Evolutionary conservation across 108 stramenopile species (phyloP).

Genomic region (Nitzschia inconspicua): DNA sequence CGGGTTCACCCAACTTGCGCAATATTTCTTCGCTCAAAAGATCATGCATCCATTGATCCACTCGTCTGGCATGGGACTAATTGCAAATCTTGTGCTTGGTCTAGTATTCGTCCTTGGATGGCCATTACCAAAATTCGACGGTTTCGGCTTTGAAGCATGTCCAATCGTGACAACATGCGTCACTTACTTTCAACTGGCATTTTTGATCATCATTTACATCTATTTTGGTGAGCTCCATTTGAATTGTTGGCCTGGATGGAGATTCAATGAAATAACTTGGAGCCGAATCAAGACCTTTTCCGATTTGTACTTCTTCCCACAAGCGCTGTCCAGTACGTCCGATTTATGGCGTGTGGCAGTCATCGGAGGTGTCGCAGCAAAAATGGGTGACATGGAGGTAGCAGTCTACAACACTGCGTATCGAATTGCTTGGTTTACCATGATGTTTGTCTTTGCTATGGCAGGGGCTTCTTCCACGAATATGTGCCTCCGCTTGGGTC

Average conservation of each 20-base stretch:
- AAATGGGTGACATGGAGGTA: conserved; percentile 58
- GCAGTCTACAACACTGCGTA: conserved; percentile 84
- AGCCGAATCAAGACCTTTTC: conserved; percentile 51
- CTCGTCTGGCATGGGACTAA: conserved; percentile 45
- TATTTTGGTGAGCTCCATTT: conserved; percentile 34
- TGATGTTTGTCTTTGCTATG: conserved; percentile 61
- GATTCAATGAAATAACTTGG: conserved; percentile 48
- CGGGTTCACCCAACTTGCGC: conserved; percentile 53
- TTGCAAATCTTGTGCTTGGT: conserved; percentile 58
- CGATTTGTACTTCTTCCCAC: conserved; percentile 63
- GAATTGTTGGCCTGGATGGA: conserved; percentile 43
- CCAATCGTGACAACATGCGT: conserved; percentile 64
- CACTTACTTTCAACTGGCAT: conserved; percentile 45
- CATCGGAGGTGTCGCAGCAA: conserved; percentile 60
- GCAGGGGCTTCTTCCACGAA: conserved; percentile 46
- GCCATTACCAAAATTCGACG: conserved; percentile 47
- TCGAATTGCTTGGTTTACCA: conserved; percentile 74
- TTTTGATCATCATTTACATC: conserved; percentile 43
- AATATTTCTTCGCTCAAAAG: conserved; percentile 74
- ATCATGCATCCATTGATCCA: conserved; percentile 69
- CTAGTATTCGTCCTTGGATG: conserved; percentile 68
- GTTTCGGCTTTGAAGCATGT: conserved; percentile 70
- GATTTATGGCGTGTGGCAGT: conserved; percentile 80
- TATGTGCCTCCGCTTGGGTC: conserved; percentile 40
- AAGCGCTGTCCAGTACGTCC: conserved; percentile 57